Evolutionary conservation across 352 stramenopile species (phyloP).

Genomic region (Phytophthora brassicae): DNA sequence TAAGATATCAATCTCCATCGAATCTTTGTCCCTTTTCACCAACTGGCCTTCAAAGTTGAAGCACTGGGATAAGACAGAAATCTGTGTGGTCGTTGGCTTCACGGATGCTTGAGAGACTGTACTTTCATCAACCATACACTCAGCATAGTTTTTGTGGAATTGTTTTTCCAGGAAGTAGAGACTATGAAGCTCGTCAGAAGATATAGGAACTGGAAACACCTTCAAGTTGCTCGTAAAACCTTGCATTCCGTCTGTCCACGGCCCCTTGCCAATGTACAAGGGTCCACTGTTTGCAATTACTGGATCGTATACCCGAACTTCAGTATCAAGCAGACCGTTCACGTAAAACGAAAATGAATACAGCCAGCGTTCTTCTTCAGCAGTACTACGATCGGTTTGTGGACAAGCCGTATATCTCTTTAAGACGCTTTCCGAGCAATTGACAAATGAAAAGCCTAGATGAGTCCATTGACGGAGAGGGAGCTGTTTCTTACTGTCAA

Average conservation of each 20-base stretch:
- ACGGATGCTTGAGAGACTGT: neutral
- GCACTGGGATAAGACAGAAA: slow-evolving; percentile 45
- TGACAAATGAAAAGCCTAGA: slow-evolving; percentile 69
- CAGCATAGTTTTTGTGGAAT: slow-evolving; percentile 27
- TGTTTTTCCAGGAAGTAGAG: slow-evolving; percentile 32
- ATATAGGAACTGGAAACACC: slow-evolving; percentile 40
- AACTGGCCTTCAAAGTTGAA: neutral
- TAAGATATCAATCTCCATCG: neutral
- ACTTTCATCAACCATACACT: neutral
- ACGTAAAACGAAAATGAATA: slow-evolving; percentile 62
- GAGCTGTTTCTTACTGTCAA: slow-evolving; percentile 48
- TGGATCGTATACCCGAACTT: slow-evolving; percentile 43
- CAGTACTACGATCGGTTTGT: neutral
- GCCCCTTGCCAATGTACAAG: slow-evolving; percentile 66
- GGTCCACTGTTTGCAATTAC: slow-evolving; percentile 59
- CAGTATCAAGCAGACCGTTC: slow-evolving; percentile 59
- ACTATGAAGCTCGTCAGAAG: slow-evolving; percentile 26
- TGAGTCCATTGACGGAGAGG: slow-evolving; percentile 65
- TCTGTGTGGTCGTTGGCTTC: slow-evolving; percentile 26
- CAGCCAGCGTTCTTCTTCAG: slow-evolving; percentile 21
- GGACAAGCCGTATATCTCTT: slow-evolving; percentile 3
- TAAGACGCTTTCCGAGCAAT: slow-evolving; percentile 36
- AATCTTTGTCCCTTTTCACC: neutral
- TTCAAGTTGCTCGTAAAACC: slow-evolving; percentile 67
- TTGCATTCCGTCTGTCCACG: slow-evolving; percentile 64